Evolutionary conservation across 176 grass and related monocot species (phyloP).

Genomic region (Triticum urartu): DNA sequence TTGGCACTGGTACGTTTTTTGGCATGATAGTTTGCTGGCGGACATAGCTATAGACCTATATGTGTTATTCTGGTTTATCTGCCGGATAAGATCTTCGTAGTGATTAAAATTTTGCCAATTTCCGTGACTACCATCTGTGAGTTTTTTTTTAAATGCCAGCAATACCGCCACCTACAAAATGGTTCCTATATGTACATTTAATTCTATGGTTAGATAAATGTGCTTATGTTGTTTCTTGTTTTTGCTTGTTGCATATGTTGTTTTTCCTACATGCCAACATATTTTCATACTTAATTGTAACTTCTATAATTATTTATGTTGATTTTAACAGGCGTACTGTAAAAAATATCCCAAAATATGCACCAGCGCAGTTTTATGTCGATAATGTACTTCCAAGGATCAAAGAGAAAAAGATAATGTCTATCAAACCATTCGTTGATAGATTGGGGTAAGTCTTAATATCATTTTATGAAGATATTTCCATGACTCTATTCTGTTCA

Average conservation of each 20-base stretch:
- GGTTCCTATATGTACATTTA: background rate
- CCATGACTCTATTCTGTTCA: background rate
- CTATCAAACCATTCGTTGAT: slow-evolving; percentile 96
- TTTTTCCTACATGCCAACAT: background rate
- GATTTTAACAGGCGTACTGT: slow-evolving; percentile 69
- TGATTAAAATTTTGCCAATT: background rate
- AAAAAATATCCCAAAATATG: slow-evolving; percentile 99
- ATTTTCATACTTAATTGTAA: background rate
- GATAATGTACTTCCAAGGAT: slow-evolving; percentile 99
- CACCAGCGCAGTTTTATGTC: slow-evolving; percentile 92
- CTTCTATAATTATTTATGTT: slow-evolving; percentile 13
- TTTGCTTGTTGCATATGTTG: background rate
- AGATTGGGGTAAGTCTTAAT: slow-evolving; percentile 75
- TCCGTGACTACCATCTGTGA: background rate
- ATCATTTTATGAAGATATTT: slow-evolving; percentile 15
- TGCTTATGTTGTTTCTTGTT: background rate
- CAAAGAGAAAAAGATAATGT: slow-evolving; percentile 99
- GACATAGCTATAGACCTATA: background rate
- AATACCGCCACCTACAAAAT: background rate
- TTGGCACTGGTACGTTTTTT: background rate
- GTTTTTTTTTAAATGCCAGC: background rate
- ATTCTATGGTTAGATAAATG: background rate
- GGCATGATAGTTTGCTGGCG: background rate
- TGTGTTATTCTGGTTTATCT: background rate
- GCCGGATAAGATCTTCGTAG: background rate